Percentiles rank a stretch among this genome's conserved stretches.
Evolutionary conservation across 2,329 filamentous ascomycete genomes (phyloP).

Genomic region (Verruconis gallopava): DNA sequence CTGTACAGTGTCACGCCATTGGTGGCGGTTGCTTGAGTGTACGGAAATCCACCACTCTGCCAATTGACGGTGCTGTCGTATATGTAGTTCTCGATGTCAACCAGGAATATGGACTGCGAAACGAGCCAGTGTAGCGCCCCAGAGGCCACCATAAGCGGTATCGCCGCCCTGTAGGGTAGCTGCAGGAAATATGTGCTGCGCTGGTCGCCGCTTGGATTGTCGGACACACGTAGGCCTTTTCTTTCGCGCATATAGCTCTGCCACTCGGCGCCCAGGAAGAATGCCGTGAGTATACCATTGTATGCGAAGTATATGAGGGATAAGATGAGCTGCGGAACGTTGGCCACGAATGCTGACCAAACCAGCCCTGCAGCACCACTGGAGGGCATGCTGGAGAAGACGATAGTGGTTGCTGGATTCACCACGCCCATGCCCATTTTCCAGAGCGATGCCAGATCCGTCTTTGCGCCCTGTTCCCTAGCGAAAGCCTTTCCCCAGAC

Average conservation of each 20-base stretch:
- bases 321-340: slow-evolving; percentile 34
- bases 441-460: neutral
- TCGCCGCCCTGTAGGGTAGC: slow-evolving; percentile 24
- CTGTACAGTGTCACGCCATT: neutral
- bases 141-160: slow-evolving; percentile 23
- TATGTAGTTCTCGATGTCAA: slow-evolving; percentile 17
- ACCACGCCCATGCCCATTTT: slow-evolving; percentile 1
- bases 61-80: neutral
- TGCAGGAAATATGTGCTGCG: slow-evolving; percentile 29
- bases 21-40: neutral
- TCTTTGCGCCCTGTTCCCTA: no score
- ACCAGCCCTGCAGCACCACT: slow-evolving; percentile 11
- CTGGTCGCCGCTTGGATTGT: slow-evolving; percentile 22
- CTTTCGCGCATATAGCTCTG: slow-evolving; percentile 21
- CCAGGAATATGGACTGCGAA: slow-evolving; percentile 32
- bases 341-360: slow-evolving; percentile 27
- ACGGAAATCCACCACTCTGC: neutral
- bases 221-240: slow-evolving; percentile 27
- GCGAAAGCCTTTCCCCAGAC: neutral
- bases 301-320: slow-evolving; percentile 32
- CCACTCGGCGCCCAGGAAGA: slow-evolving; percentile 37
- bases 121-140: slow-evolving; percentile 30
- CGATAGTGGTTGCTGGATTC: slow-evolving; percentile 6
- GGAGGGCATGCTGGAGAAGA: slow-evolving; percentile 6
- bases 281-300: slow-evolving; percentile 34